These are phyloP conservation scores for Arthrobotrys conoides DNA, from an alignment of 2,329 filamentous ascomycete species.

Conservation along the genomic window DNA sequence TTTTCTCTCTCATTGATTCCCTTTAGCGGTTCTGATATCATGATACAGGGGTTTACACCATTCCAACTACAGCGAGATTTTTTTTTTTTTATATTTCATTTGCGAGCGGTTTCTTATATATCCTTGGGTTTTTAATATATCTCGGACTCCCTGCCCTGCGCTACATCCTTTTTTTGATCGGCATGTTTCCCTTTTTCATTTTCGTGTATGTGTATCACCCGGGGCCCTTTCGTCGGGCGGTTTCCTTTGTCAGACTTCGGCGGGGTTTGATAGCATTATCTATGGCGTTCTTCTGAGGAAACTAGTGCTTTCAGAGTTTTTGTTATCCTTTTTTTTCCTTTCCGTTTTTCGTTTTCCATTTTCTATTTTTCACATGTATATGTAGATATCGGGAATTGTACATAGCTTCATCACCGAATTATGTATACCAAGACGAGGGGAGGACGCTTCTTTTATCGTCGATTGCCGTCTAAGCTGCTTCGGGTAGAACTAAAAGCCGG, in stretches of 20 bases:
- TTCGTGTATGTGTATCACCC: slow-evolving; percentile 27
- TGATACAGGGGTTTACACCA: slow-evolving; percentile 35
- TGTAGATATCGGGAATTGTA: slow-evolving; percentile 53
- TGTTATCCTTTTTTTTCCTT: slow-evolving; percentile 2
- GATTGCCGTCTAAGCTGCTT: slow-evolving; percentile 29
- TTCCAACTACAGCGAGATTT: slow-evolving; percentile 26
- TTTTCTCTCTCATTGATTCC: slow-evolving; percentile 27
- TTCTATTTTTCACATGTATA: slow-evolving; percentile 36
- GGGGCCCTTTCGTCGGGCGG: slow-evolving; percentile 16
- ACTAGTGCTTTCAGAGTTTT: neutral
- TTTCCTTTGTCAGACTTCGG: slow-evolving; percentile 50
- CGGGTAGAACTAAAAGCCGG: slow-evolving; percentile 26
- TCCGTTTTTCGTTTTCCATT: slow-evolving; percentile 15
- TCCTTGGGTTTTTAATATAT: slow-evolving; percentile 27
- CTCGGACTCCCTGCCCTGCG: slow-evolving; percentile 5
- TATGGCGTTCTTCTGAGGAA: slow-evolving; percentile 42
- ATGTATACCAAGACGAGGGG: neutral
- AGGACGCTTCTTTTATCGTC: slow-evolving; percentile 7
- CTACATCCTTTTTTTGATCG: slow-evolving; percentile 41
- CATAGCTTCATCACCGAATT: slow-evolving; percentile 31
- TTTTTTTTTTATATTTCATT: slow-evolving; percentile 36
- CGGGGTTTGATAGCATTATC: slow-evolving; percentile 55
- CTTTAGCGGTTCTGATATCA: slow-evolving; percentile 50
- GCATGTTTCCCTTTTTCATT: slow-evolving; percentile 25
- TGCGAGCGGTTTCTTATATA: slow-evolving; percentile 16